phyloP scores from a whole-genome alignment of 257 asterid species.

The Plantago elongata region DNA sequence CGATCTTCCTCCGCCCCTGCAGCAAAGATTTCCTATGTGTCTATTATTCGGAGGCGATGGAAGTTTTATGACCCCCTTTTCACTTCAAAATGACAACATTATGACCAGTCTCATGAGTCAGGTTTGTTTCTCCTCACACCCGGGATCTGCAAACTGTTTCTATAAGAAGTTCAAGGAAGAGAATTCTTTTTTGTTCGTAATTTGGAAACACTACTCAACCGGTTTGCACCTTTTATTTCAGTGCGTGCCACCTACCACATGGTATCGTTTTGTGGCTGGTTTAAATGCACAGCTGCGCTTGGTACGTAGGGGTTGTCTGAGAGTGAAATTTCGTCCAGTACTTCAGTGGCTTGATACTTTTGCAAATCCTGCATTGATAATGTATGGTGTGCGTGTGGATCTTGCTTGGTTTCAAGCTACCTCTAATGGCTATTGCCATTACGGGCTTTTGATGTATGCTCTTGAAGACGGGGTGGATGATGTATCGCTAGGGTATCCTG shows the following conservation, averaged over 20 bases:
- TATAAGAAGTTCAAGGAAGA: slow-evolving; percentile 4
- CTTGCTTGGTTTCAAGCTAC: slow-evolving; percentile 86
- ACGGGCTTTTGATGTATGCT: slow-evolving; percentile 71
- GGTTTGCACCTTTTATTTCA: slow-evolving; percentile 29
- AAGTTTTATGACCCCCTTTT: slow-evolving; percentile 89
- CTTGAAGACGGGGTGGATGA: slow-evolving; percentile 54
- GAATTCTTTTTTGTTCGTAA: neutral
- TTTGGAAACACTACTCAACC: slow-evolving; percentile 3
- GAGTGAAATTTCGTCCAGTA: slow-evolving; percentile 59
- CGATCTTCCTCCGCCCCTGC: slow-evolving; percentile 86
- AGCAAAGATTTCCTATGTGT: slow-evolving; percentile 82
- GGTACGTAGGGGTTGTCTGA: slow-evolving; percentile 82
- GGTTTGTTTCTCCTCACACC: slow-evolving; percentile 60
- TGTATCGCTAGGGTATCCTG: slow-evolving; percentile 38
- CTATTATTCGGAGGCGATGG: slow-evolving; percentile 95
- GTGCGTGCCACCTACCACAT: slow-evolving; percentile 88
- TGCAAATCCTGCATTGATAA: slow-evolving; percentile 80
- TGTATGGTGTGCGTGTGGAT: slow-evolving; percentile 62
- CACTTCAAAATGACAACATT: slow-evolving; percentile 77
- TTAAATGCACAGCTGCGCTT: slow-evolving; percentile 94
- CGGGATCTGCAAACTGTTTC: slow-evolving; percentile 1
- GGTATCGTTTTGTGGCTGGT: slow-evolving; percentile 99
- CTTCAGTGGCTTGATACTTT: slow-evolving; percentile 76
- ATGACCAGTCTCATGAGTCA: slow-evolving; percentile 95
- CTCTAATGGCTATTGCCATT: slow-evolving; percentile 63